phyloP scores from a whole-genome alignment of 2,329 filamentous ascomycete genomes.

The Colletotrichum chrysophilum region DNA sequence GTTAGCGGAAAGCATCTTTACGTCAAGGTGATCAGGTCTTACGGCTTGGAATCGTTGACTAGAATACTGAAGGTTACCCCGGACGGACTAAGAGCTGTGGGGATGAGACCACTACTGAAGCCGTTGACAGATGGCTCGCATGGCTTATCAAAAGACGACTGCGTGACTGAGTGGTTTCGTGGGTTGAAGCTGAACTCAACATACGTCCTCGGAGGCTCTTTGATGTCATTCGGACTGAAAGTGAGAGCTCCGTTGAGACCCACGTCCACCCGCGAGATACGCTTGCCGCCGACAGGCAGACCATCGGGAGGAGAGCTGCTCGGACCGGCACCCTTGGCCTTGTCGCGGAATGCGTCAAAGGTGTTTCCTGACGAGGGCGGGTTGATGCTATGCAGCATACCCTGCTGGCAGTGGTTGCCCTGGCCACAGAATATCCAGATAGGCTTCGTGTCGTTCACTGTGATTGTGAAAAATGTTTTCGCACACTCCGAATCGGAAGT shows the following conservation, averaged over 20 bases:
- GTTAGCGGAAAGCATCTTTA: background rate
- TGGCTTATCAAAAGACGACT: conserved; percentile 43
- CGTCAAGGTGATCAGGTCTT: background rate
- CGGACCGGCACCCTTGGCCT: conserved; percentile 29
- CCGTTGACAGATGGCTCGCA: conserved; percentile 42
- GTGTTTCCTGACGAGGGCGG: conserved; percentile 38
- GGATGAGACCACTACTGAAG: conserved; percentile 44
- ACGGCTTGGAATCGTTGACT: conserved; percentile 34
- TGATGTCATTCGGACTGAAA: conserved; percentile 38
- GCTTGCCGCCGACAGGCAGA: conserved; percentile 35
- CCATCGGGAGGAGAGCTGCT: conserved; percentile 33
- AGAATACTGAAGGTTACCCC: conserved; percentile 36
- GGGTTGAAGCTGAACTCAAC: conserved; percentile 41
- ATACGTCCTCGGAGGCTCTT: conserved; percentile 34
- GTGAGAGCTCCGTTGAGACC: conserved; percentile 33
- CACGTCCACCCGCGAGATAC: conserved; percentile 37
- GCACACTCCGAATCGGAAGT: conserved; percentile 30
- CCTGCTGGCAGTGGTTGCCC: conserved; percentile 49
- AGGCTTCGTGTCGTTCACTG: conserved; percentile 48
- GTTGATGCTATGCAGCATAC: conserved; percentile 45
- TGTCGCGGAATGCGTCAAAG: conserved; percentile 36
- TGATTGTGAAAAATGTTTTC: conserved; percentile 47
- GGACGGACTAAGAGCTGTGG: conserved; percentile 33
- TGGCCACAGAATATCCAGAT: conserved; percentile 56
- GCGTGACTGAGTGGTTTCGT: conserved; percentile 41